phyloP scores from a whole-genome alignment of 495 filamentous ascomycete species.

The Zalerion maritima region DNA sequence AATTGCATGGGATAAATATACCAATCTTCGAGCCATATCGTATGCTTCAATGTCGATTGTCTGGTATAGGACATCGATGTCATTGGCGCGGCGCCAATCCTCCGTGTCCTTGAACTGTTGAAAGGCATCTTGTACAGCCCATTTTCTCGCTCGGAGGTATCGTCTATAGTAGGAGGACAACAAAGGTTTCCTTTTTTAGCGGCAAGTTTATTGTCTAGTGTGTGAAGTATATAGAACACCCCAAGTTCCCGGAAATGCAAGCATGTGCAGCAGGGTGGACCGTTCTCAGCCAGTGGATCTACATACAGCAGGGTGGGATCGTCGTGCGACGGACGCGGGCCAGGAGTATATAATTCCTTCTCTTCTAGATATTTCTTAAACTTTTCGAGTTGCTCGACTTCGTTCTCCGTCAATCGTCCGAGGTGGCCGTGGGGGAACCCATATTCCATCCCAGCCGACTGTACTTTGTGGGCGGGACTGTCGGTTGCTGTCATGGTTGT shows the following conservation, averaged over 20 bases:
- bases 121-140: slow-evolving; percentile 58
- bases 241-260: slow-evolving; percentile 1
- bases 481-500: not conserved
- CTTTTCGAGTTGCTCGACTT: slow-evolving; percentile 45
- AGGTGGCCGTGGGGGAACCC: slow-evolving; percentile 54
- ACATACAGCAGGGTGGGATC: slow-evolving; percentile 71
- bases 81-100: slow-evolving; percentile 68
- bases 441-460: slow-evolving; percentile 24
- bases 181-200: not conserved
- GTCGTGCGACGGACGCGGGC: slow-evolving; percentile 47
- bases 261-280: slow-evolving; percentile 1
- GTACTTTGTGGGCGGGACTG: slow-evolving; percentile 6
- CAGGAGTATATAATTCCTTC: slow-evolving; percentile 49
- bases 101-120: slow-evolving; percentile 80
- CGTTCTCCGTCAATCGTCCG: slow-evolving; percentile 52
- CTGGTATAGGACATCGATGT: slow-evolving; percentile 58
- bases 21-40: slow-evolving; percentile 60
- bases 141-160: slow-evolving; percentile 65
- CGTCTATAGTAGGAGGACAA: slow-evolving; percentile 36
- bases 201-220: too few species aligned
- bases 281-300: not conserved
- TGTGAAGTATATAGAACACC: not conserved
- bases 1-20: slow-evolving; percentile 21
- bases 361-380: slow-evolving; percentile 56
- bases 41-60: slow-evolving; percentile 72